phyloP scores from a whole-genome alignment of 2,329 filamentous ascomycete species.

The Metarhizium album region DNA sequence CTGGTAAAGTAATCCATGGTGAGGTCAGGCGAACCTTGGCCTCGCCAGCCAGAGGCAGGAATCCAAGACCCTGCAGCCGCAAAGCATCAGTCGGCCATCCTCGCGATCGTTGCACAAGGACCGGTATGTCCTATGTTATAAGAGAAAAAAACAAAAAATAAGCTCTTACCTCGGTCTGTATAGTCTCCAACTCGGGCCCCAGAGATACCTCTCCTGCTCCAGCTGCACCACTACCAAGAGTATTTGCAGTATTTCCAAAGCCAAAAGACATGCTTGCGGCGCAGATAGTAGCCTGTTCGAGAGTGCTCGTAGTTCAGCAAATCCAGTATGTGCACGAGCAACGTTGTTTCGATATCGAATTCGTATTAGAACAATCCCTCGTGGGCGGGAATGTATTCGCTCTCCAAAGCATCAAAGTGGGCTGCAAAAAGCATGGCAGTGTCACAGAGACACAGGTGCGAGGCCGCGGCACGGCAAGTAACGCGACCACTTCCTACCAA shows the following conservation, averaged over 20 bases:
- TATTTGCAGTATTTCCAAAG: constrained; percentile 37
- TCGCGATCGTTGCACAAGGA: background rate
- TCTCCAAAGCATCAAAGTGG: background rate
- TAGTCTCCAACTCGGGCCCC: constrained; percentile 62
- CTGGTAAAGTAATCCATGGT: constrained; percentile 66
- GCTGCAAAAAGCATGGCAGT: background rate
- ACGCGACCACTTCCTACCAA: background rate
- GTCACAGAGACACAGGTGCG: background rate
- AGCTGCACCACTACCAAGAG: constrained; percentile 28
- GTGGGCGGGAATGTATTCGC: background rate
- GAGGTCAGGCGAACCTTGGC: constrained; percentile 72
- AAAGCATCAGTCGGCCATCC: background rate
- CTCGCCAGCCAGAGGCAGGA: constrained; percentile 69
- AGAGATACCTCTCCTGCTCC: constrained; percentile 26
- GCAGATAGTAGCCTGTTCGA: constrained; percentile 22
- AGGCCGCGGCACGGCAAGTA: background rate
- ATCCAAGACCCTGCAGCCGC: constrained; percentile 54
- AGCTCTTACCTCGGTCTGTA: constrained; percentile 64
- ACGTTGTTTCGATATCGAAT: background rate
- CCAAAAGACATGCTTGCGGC: constrained; percentile 52
- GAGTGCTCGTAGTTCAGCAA: constrained; percentile 17
- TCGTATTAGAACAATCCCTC: background rate
- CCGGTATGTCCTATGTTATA: background rate
- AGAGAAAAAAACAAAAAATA: no score
- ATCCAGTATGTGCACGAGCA: constrained; percentile 2